These are phyloP conservation scores for Hypomyces perniciosus DNA, from an alignment of 2,329 filamentous ascomycete genomes.

Conservation along the genomic window DNA sequence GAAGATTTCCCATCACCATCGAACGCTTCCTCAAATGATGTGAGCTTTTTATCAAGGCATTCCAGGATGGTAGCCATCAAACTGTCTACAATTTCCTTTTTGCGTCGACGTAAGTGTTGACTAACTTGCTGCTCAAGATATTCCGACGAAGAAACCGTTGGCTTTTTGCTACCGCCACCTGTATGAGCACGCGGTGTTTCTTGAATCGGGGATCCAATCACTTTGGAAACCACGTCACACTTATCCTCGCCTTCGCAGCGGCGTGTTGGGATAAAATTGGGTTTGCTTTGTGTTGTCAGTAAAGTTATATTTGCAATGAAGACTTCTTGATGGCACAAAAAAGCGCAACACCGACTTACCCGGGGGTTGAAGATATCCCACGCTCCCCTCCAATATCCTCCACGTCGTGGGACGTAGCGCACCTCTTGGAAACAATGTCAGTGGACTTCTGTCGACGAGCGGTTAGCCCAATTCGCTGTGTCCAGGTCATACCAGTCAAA, in stretches of 20 bases:
- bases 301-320: neutral
- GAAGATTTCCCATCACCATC: neutral
- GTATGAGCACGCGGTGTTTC: neutral
- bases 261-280: neutral
- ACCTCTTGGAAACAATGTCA: neutral
- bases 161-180: slow-evolving; percentile 11
- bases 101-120: slow-evolving; percentile 12
- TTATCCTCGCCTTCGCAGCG: too few species aligned
- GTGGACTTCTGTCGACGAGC: neutral
- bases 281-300: neutral
- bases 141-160: slow-evolving; percentile 11
- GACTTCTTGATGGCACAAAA: neutral
- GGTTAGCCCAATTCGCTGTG: neutral
- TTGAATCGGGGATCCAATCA: neutral
- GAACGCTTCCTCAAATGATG: slow-evolving; percentile 5
- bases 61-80: slow-evolving; percentile 14
- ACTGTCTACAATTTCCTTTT: slow-evolving; percentile 12
- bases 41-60: slow-evolving; percentile 15
- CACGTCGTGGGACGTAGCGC: neutral
- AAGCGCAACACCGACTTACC: neutral
- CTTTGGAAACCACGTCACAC: neutral
- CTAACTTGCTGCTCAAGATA: slow-evolving; percentile 13
- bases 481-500: neutral
- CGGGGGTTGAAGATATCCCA: neutral
- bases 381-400: neutral